phyloP scores from a whole-genome alignment of 768 basidiomycete species.

The Tubosaeta brunneosetosa region DNA sequence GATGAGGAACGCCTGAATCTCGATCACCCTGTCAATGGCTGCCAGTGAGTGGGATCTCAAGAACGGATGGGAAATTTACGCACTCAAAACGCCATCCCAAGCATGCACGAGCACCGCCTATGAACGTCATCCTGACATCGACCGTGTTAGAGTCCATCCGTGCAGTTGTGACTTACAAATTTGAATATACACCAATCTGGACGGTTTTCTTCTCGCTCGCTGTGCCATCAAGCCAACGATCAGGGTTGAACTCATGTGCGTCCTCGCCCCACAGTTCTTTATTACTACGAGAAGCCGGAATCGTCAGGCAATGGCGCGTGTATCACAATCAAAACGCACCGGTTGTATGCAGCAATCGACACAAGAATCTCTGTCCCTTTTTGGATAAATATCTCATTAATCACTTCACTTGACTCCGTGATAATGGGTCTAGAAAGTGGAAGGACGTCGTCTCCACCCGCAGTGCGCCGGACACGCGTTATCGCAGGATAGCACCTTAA shows the following conservation, averaged over 20 bases:
- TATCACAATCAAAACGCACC: background rate
- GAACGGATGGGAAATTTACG: background rate
- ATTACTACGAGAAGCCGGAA: background rate
- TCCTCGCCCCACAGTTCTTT: background rate
- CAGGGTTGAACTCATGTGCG: background rate
- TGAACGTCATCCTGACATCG: background rate
- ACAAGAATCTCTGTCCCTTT: constrained; percentile 46
- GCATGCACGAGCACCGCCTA: background rate
- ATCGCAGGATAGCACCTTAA: constrained; percentile 47
- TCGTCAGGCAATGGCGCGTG: too few species aligned
- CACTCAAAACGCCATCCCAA: background rate
- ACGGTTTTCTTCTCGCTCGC: background rate
- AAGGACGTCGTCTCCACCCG: constrained; percentile 47
- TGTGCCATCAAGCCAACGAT: background rate
- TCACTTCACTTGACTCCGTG: constrained; percentile 40
- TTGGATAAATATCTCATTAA: constrained; percentile 43
- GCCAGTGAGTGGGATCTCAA: background rate
- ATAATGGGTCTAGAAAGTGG: constrained; percentile 53
- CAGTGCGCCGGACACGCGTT: constrained; percentile 48
- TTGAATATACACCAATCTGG: background rate
- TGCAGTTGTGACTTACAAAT: background rate
- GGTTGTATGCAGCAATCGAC: constrained; percentile 28
- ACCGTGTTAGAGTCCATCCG: background rate
- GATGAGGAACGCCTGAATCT: constrained; percentile 57
- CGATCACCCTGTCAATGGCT: constrained; percentile 32